phyloP scores from a whole-genome alignment of 73 alveolate genomes.

The Symbiodinium pilosum region DNA sequence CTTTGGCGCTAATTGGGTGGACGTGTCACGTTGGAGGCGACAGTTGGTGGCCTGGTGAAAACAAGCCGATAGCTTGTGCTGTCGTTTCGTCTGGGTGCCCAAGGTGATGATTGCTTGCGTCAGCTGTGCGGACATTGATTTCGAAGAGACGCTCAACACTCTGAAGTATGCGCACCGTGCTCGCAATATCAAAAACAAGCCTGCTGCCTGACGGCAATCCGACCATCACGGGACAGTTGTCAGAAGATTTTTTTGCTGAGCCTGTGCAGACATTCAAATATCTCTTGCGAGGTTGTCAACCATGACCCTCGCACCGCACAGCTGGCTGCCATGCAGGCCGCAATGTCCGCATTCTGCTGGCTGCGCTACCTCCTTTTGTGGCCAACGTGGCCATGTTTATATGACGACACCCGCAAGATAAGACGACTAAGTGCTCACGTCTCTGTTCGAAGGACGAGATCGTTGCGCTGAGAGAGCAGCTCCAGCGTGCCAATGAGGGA shows the following conservation, averaged over 20 bases:
- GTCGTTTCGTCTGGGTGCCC: neutral
- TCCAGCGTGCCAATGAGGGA: conserved; percentile 49
- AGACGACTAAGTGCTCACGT: neutral
- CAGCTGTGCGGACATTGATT: conserved; percentile 71
- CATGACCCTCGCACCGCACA: conserved; percentile 79
- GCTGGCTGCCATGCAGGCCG: conserved; percentile 87
- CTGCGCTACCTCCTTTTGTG: no score
- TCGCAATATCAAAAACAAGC: conserved; percentile 91
- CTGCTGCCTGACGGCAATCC: neutral
- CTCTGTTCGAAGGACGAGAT: conserved; percentile 40
- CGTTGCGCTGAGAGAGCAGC: conserved; percentile 67
- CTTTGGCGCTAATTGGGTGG: neutral
- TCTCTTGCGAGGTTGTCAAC: conserved; percentile 39
- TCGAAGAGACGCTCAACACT: conserved; percentile 81
- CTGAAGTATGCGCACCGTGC: conserved; percentile 92
- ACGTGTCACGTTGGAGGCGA: neutral
- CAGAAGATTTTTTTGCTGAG: neutral
- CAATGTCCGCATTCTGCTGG: no score
- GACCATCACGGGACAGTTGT: neutral
- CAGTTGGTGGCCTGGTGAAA: neutral
- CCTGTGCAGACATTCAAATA: neutral
- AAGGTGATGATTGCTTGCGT: conserved; percentile 94
- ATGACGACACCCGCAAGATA: neutral
- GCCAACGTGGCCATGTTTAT: no score
- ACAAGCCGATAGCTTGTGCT: neutral